These are phyloP conservation scores for Saraca asoca DNA, from an alignment of 331 rosid genomes.

Conservation along the genomic window DNA sequence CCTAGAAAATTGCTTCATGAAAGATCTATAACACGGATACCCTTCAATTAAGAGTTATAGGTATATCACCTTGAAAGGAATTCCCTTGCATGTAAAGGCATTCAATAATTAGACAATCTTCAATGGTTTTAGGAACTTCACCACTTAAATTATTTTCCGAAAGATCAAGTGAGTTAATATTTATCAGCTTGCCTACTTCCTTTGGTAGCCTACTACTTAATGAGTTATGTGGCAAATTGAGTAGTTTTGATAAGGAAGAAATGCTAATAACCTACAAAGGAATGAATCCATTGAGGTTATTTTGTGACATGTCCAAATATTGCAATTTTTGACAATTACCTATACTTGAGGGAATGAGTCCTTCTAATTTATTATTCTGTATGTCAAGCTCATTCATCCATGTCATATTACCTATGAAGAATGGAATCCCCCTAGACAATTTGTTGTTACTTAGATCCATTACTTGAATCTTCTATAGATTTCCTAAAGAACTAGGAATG, in stretches of 20 bases:
- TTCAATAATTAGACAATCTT: background rate
- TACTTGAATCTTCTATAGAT: background rate
- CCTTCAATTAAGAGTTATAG: conserved; percentile 14
- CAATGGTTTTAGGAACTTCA: conserved; percentile 17
- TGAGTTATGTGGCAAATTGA: background rate
- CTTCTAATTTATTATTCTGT: conserved; percentile 9
- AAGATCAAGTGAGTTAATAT: background rate
- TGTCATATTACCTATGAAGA: background rate
- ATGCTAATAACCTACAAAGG: no score
- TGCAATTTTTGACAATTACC: background rate
- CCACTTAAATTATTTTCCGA: conserved; percentile 15
- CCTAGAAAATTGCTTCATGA: conserved; percentile 7
- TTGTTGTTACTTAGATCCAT: background rate
- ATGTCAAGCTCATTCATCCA: background rate
- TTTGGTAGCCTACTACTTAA: background rate
- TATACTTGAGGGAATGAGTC: conserved; percentile 9
- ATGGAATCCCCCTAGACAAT: background rate
- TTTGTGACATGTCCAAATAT: background rate
- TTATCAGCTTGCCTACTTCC: conserved; percentile 10
- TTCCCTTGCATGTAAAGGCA: no score
- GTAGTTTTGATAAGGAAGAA: no score
- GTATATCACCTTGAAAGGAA: conserved; percentile 2
- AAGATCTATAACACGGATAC: no score
- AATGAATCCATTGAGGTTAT: background rate
- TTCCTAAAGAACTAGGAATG: conserved; percentile 28